These are phyloP conservation scores for Sanghuangporus sanghuang DNA, from an alignment of 1,284 basidiomycete genomes.

Conservation along the genomic window DNA sequence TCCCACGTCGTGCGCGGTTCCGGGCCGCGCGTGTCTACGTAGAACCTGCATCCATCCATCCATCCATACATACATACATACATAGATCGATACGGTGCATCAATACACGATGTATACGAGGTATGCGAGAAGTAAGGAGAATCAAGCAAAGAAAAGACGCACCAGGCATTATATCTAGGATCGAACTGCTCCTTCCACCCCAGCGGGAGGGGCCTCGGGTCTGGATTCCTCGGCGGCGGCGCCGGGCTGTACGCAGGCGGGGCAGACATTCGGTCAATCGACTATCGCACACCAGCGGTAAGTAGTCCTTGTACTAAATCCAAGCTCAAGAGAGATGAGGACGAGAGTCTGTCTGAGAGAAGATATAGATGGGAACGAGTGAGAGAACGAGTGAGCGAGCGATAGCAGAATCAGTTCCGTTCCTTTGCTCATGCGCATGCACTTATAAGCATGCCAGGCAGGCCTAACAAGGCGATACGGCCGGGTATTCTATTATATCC, in stretches of 20 bases:
- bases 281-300: neutral
- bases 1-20: conserved; percentile 64
- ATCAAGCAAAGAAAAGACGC: conserved; percentile 19
- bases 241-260: conserved; percentile 36
- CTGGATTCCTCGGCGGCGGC: conserved; percentile 43
- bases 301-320: neutral
- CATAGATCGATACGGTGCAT: neutral
- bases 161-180: conserved; percentile 67
- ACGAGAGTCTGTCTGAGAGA: neutral
- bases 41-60: conserved; percentile 71
- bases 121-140: too few relatives aligned
- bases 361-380: neutral
- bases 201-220: conserved; percentile 54
- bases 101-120: neutral
- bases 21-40: conserved; percentile 54
- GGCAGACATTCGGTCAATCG: conserved; percentile 34
- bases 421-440: too few relatives aligned
- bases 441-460: neutral
- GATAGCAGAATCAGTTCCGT: neutral
- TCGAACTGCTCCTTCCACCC: conserved; percentile 73
- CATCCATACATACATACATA: neutral
- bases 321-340: neutral
- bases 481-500: too few relatives aligned
- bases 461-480: too few relatives aligned
- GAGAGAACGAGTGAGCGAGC: too few relatives aligned